Conservation (phyloP, 1,284 basidiomycete species). For the Leucocoprinus gongylophorus region DNA sequence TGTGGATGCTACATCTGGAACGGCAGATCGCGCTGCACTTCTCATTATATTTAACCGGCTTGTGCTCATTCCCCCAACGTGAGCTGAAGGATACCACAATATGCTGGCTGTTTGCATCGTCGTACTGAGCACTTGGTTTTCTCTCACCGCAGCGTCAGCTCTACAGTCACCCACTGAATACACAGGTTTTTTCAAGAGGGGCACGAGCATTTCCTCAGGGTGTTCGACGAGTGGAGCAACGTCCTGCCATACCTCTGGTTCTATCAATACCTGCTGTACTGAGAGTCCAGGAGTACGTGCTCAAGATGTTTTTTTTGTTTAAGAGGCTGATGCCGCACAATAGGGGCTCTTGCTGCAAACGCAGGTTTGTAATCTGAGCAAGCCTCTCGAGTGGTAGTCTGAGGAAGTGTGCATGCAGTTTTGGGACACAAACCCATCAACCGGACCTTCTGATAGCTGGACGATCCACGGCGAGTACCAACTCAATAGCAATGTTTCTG, state of each 20-base stretch:
- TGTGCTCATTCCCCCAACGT: neutral
- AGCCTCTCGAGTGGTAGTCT: neutral
- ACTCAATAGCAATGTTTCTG: neutral
- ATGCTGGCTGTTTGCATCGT: neutral
- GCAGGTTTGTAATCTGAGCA: neutral
- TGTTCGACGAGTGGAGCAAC: slow-evolving; percentile 36
- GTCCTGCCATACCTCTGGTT: slow-evolving; percentile 42
- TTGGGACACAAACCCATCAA: slow-evolving; percentile 57
- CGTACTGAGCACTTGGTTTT: slow-evolving; percentile 1
- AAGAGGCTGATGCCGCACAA: neutral
- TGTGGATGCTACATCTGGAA: too few species aligned
- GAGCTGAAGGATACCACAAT: neutral
- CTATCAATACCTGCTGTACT: slow-evolving; percentile 43
- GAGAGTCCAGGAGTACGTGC: slow-evolving; percentile 27
- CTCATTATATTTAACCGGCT: too few species aligned
- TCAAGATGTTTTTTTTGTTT: neutral
- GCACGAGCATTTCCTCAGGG: slow-evolving; percentile 25
- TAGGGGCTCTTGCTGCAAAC: slow-evolving; percentile 11
- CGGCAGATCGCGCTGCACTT: too few species aligned
- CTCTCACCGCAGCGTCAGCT: slow-evolving; percentile 1
- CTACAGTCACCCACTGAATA: slow-evolving; percentile 12
- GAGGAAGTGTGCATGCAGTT: slow-evolving; percentile 32
- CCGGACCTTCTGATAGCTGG: slow-evolving; percentile 64
- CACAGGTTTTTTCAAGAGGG: slow-evolving; percentile 8
- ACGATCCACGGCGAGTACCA: slow-evolving; percentile 58